Base-by-base conservation (phyloP, 1,284 basidiomycete genomes). In the Moesziomyces parantarcticus region DNA sequence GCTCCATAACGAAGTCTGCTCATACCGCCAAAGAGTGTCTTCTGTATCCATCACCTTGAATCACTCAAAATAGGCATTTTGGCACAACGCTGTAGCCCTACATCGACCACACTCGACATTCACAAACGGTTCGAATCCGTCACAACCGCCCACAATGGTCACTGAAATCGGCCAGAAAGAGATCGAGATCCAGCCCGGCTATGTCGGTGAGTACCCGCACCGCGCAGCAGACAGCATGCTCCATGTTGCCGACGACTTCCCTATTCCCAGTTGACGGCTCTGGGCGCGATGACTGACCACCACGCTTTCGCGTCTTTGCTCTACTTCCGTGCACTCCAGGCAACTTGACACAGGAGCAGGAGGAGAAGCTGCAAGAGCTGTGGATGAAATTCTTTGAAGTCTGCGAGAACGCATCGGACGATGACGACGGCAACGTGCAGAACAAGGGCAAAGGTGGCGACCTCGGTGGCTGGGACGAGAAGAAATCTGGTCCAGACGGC, bases 301-400 rank as follows among this genome's bases (percentile, higher is more conserved):
- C 18, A 39, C 11, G 2, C 29, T 10, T 8, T 44, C 34, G 29
- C 13, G 3, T 39, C 21, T 40, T 39, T 10, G n/a, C 29, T 21
- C 39, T 34, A 9, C 21, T 3, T 46, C 47, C 3, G 5, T 25
- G 43, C 20, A 21, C 25, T 0, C 6, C 56, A 79, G 84, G 84
- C 46, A 82, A 83, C 47, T 58, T 85, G 41, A 83, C 76, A 18
- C 43, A 58, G 29, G 75, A 81, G 26, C 84, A 85, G 52, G 76
- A 77, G 20, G 58, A 51, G 5, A 73, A 79, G 48, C 80, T 85
- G 41, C 78, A 78, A 36, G 62, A 77, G 58, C 76, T 83, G 26
- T 84, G 83, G 83, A 54, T 64, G 58, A 76, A 81, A 50, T 73
- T 79, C 58, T 75, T 79, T 34, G 59, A 70, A 20, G 41, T 50